Conservation (phyloP, 352 stramenopile species). For the Saprolegnia parasitica region DNA sequence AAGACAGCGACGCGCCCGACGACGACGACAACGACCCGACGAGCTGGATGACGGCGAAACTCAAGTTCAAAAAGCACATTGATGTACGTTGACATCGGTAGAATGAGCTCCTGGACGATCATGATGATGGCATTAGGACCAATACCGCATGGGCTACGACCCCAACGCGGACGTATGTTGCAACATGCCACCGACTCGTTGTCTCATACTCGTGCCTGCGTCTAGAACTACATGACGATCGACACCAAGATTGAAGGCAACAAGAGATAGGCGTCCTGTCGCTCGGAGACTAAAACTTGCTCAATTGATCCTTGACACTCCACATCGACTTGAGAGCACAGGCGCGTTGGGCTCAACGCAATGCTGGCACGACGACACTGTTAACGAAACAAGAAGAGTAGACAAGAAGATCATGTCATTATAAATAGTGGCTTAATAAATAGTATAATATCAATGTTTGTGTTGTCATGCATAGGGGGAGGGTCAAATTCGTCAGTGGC, state of each 20-base stretch:
- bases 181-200: not conserved
- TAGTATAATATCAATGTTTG: not conserved
- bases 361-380: constrained; percentile 67
- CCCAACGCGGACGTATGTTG: constrained; percentile 47
- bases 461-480: constrained; percentile 7
- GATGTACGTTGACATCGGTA: constrained; percentile 51
- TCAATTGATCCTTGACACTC: too few relatives aligned
- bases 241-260: constrained; percentile 37
- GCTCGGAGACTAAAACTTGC: too few relatives aligned
- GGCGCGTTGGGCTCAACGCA: too few relatives aligned
- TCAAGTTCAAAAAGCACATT: constrained; percentile 88
- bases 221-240: constrained; percentile 68
- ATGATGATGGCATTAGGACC: constrained; percentile 44
- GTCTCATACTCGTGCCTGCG: not conserved
- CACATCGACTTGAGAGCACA: too few relatives aligned
- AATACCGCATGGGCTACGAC: constrained; percentile 60
- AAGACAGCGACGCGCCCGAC: constrained; percentile 34
- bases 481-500: not conserved
- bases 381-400: not conserved
- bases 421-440: constrained; percentile 10
- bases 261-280: constrained; percentile 3
- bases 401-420: not conserved
- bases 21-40: constrained; percentile 43
- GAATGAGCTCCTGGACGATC: not conserved
- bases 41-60: constrained; percentile 82